Base-by-base conservation (phyloP, 2,329 filamentous ascomycete species). In the Microcera coccophila region DNA sequence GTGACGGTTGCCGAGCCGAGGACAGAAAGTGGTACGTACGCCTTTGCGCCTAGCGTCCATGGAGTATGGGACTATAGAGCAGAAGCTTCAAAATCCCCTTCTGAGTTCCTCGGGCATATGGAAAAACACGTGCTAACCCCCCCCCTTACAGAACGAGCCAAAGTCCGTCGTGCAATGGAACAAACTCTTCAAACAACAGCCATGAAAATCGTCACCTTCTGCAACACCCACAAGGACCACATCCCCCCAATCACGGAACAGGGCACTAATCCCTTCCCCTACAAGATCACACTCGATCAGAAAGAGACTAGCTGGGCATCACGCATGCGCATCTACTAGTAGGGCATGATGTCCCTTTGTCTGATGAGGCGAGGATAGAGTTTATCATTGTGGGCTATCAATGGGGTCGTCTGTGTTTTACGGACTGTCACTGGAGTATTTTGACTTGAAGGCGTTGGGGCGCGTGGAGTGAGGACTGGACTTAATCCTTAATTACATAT, bases 181-280 rank as follows among this genome's bases (percentile, higher is more conserved):
- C 86, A 88, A 49, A 93, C 88, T 33, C 80, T 98, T 41, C 81
- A 90, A 51, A 87, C 89, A 48, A 87, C 90, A 5, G 86, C 87
- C 45, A 81, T 95, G 73, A 95, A 95, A 68, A 91, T 96, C 57
- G 81, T 96, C 55, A 84, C 82, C 49, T 85, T 87, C 41, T 90
- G 88, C 58, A 95, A 95, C 68, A 73, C 80, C 39, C 86, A 96
- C 67, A 95, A 94, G 64, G 88, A 94, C 60, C 93, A 97, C 66
- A 97, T 98, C 53, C 93, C 93, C 1, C 93, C 91, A 38, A 97
- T 97, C 58, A 96, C 90, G 52, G 95, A 90, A 8, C 93, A 90
- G 17, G 90, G 84, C 61, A 88, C 86, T 36, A 97, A 97, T 64
- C 91, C 93, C 0, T 98, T 97, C 61, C 91, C 91, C 1, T 97